Evolutionary conservation across 1,284 basidiomycete species (phyloP).

Genomic region (Malassezia japonica): DNA sequence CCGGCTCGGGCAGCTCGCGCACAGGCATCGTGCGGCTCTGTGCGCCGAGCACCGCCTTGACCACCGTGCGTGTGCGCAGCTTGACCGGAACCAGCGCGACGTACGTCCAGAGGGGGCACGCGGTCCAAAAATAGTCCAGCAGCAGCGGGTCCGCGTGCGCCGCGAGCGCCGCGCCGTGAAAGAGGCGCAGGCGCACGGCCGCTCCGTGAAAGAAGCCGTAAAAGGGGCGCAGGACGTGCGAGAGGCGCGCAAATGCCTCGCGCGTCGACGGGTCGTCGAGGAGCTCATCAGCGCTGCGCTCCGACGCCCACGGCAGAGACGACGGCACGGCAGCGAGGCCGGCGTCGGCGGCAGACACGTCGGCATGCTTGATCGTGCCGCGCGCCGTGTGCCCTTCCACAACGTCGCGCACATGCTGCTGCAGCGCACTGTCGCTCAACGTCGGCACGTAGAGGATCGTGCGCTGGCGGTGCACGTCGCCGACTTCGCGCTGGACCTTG

Average conservation of each 20-base stretch:
- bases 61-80: constrained; percentile 8
- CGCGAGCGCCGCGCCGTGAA: constrained; percentile 17
- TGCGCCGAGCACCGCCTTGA: constrained; percentile 12
- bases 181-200: constrained; percentile 25
- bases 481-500: constrained; percentile 8
- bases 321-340: constrained; percentile 21
- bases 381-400: background rate
- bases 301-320: constrained; percentile 25
- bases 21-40: constrained; percentile 12
- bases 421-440: background rate
- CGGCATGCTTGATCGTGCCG: background rate
- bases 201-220: constrained; percentile 23
- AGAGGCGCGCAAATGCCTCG: constrained; percentile 15
- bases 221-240: constrained; percentile 22
- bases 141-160: background rate
- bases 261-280: constrained; percentile 7
- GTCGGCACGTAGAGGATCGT: background rate
- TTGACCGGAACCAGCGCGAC: constrained; percentile 18
- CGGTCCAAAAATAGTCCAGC: constrained; percentile 30
- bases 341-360: constrained; percentile 2
- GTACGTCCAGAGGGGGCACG: constrained; percentile 19
- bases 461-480: constrained; percentile 6
- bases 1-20: constrained; percentile 8
- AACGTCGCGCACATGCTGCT: background rate
- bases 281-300: constrained; percentile 3